Base-by-base conservation (phyloP, 2,329 filamentous ascomycete species). In the Calonectria naviculata region DNA sequence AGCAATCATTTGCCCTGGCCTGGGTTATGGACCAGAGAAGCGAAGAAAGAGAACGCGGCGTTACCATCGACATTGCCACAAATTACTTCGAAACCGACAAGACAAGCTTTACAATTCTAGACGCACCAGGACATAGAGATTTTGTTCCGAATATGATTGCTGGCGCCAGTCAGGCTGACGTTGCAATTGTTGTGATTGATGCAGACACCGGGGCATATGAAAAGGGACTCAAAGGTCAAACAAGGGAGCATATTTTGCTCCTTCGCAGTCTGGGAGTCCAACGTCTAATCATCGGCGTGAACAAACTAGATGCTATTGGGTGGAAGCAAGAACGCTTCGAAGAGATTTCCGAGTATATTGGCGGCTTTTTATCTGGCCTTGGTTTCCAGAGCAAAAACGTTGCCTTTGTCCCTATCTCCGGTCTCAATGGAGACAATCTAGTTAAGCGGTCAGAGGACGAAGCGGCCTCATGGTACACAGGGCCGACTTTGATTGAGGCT, bases 101-200 rank as follows among this genome's bases (percentile, higher is more conserved):
- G 63, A 97, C 95, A 0, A 90, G 89, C 13, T 98, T 98, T 80
- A 98, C 97, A 1, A 98, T 99, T 54, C 88, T 99, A 5, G 97
- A 99, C 81, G 96, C 97, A 0, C 97, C 97, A 0, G 97, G 97
- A 0, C 97, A 99, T 83, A 90, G 92, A 71, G 97, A 99, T 81
- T 99, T 98, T 80, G 95, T 99, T 24, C 97, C 97, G 0, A 99
- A 98, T 82, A 99, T 99, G 97, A 98, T 99, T 81, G 96, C 96
- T 2, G 97, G 97, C 17, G 95, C 96, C 4, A 97, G 94, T 70
- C 96, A 98, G 83, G 97, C 97, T 12, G 97, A 99, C 81, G 97
- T 98, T 82, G 97, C 95, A 0, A 93, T 99, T 0, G 87, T 99
- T 4, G 97, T 99, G 24, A 94, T 99, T 71, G 97, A 99, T 81